phyloP scores from a whole-genome alignment of 345 rosid genomes.

The Citrus hindsii region DNA sequence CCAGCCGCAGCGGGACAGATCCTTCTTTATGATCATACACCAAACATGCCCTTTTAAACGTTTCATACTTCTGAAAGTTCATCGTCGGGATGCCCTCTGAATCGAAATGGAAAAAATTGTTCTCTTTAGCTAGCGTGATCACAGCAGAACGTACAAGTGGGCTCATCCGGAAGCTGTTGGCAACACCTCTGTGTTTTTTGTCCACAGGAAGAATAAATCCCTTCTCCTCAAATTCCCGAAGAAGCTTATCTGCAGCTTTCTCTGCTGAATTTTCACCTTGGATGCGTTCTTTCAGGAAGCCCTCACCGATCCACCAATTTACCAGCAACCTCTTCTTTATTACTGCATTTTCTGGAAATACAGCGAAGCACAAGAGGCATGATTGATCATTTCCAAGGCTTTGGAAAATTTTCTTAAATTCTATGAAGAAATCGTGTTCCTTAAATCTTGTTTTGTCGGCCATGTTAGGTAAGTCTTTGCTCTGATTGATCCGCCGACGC shows the following conservation, averaged over 20 bases:
- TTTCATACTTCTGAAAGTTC: not conserved
- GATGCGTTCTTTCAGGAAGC: slow-evolving; percentile 1
- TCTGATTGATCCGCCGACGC: not conserved
- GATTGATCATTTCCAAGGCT: not conserved
- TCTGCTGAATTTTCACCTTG: not conserved
- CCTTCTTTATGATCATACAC: slow-evolving; percentile 17
- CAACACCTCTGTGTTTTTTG: slow-evolving; percentile 20
- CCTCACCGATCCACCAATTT: slow-evolving; percentile 62
- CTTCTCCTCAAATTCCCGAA: slow-evolving; percentile 10
- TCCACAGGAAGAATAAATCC: slow-evolving; percentile 34
- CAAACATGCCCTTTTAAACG: slow-evolving; percentile 38
- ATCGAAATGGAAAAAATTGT: slow-evolving; percentile 22
- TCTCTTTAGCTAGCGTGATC: slow-evolving; percentile 23
- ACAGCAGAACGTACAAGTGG: slow-evolving; percentile 40
- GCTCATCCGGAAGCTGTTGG: slow-evolving; percentile 36
- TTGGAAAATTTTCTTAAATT: not conserved
- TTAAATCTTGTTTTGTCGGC: not conserved
- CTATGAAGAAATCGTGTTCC: not conserved
- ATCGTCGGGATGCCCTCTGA: slow-evolving; percentile 19
- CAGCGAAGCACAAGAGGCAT: slow-evolving; percentile 38
- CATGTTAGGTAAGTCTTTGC: not conserved
- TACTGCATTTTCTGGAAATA: slow-evolving; percentile 45
- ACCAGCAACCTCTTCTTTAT: slow-evolving; percentile 41
- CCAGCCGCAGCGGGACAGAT: not conserved
- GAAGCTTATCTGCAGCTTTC: slow-evolving; percentile 16